Base-by-base conservation (phyloP, 176 grass and related monocot species). In the Triticum dicoccoides region DNA sequence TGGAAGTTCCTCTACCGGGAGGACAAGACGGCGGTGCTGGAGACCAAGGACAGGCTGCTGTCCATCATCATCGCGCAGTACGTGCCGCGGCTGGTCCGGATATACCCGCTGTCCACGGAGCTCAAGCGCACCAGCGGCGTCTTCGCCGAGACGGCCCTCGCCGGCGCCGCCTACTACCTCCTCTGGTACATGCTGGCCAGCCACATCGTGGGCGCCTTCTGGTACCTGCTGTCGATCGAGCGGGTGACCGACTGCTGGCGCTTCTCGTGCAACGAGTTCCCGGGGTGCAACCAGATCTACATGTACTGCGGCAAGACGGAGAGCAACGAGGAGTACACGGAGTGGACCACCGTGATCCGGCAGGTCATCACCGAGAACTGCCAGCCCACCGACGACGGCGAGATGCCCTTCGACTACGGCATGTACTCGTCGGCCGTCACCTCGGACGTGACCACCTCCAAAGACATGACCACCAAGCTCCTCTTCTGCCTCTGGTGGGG, bases 401-500 rank as follows among this genome's bases (percentile, higher is more conserved):
- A 82, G 58, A 79, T 47, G 62, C 42, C 77, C 23, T 98, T 98
- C 88, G 88, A 95, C 86, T 98, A 91, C 80, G 96, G 96, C 83
- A 95, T 98, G 79, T 98, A 95, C 65, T 38, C 88, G 65, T 29
- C 89, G 2, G 88, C 90, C 7, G 83, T 98, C 24, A 39, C 37
- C 13, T 98, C 96, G 21, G 88, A 81, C 34, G 88, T 98, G 23
- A 83, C 89, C 84, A 81, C 84, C 44, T 85, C 91, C 27, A 35
- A 83, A 8, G 81, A 90, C 56, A 89, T 86, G 51, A 4, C 76
- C 42, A 90, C 93, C 27, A 98, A 98, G 76, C 78, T 94, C 18
- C 90, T 91, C 69, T 98, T 91, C 82, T 98, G 96, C 80, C 91
- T 98, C 29, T 98, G 93, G 90, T 98, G 93, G 92, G 96, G 96